Percentiles rank a stretch among this genome's conserved stretches.
Conservation (phyloP, 2,329 filamentous ascomycete species). For the Talaromyces sp. region DNA sequence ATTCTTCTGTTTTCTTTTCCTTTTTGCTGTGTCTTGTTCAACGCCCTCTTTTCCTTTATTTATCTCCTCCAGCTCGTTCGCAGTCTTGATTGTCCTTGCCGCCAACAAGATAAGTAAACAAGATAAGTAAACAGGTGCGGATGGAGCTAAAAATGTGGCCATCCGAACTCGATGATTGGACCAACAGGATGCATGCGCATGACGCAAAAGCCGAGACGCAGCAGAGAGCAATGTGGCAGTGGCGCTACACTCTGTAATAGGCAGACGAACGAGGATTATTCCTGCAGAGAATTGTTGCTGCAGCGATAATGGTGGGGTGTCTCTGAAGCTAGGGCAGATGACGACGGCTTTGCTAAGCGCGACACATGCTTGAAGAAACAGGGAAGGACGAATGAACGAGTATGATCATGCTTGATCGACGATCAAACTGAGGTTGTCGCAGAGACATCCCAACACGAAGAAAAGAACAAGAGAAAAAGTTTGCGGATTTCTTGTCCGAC, state of each 20-base stretch:
- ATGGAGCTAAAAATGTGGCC: constrained; percentile 21
- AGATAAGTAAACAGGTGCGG: neutral
- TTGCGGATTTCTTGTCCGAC: neutral
- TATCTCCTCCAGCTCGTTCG: neutral
- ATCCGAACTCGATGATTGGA: neutral
- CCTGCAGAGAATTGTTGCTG: neutral
- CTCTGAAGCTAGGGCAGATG: neutral
- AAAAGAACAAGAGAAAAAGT: neutral
- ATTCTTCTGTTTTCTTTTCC: neutral
- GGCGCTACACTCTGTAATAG: neutral
- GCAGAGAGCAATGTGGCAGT: neutral
- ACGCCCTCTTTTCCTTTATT: neutral
- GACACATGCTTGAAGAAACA: neutral
- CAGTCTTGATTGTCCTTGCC: neutral
- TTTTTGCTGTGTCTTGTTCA: neutral
- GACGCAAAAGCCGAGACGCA: neutral
- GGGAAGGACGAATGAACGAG: neutral
- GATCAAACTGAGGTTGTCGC: constrained; percentile 3
- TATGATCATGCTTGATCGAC: neutral
- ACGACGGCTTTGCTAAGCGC: neutral
- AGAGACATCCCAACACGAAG: neutral
- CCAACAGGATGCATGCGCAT: neutral
- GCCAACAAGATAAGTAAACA: neutral
- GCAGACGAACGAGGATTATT: neutral
- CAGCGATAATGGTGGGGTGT: neutral